Evolutionary conservation across 768 basidiomycete genomes (phyloP), one percentile per base, ranked within the genome.

Genomic region (Crepidotus variabilis): DNA sequence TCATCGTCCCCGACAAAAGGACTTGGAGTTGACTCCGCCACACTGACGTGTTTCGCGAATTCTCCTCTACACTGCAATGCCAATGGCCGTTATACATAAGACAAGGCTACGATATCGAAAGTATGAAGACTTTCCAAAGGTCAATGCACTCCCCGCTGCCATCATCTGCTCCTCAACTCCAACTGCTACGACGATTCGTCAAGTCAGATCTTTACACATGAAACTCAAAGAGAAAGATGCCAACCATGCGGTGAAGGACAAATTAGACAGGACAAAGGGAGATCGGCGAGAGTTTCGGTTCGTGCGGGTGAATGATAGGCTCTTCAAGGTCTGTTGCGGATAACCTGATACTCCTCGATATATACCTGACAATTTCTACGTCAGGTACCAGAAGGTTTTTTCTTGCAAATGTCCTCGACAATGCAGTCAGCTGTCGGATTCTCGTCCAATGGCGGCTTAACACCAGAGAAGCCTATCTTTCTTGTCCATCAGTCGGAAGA

Each of bases 401-500:
- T 63, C 54, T 23, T 56, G 11, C 60, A 65, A 11, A 69, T 63
- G 55, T 50, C 64, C 36, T 39, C 50, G 28, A 55, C 63, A 34
- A 54, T 63, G 34, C 60, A 52, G 49, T 43, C 57, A 20, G 11
- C 51, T 23, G 45, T 60, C 35, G 48, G 57, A 39, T 60, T 58
- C 45, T 49, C 59, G 3, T 36, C 55, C 13, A 58, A 58, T 24
- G 48, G 43, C 51, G 65, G 68, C 20, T 22, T 49, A 35, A 60
- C 64, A 7, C 47, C 60, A 14, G 65, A 69, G 18, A 65, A 73
- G 16, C 76, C 77, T 10, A 71, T 79, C 34, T 51, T 64, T 1
- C 63, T 80, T n/a, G 62, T 58, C 35, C 75, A 73, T 5, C 76
- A 75, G 52, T 69, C 72, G 11, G 67, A 64, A 13, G 65, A 69